Evolutionary conservation across 805 yeast species (phyloP), one percentile per base, ranked within the genome.

Genomic region (Spathaspora arborariae): DNA sequence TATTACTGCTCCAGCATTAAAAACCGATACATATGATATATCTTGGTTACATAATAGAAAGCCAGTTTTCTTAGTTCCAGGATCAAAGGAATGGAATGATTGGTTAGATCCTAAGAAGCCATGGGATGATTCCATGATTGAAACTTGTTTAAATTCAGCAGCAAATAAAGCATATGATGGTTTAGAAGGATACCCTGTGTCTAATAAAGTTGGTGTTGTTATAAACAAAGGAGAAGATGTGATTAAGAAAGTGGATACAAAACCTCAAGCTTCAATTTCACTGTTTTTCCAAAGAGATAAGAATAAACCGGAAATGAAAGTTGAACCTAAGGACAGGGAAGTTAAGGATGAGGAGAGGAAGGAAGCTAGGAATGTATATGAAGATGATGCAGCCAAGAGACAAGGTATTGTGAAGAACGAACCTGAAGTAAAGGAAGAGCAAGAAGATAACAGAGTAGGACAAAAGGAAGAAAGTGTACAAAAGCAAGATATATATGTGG

Each of bases 31-130:
- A 0, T 63, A 73, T 34, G 77, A 77, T 40, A 51, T 90, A 51
- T 63, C 68, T 38, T 84, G 89, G 86, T 62, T 91, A 2, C 97
- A 91, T 60, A 63, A 68, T 1, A 70, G 97, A 20, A 88, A 88
- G 81, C 97, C 97, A 0, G 70, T 85, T 1, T 74, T 88, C 11
- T 46, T 89, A 5, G 74, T 69, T 22, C 87, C 88, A 0, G 81
- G 78, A 0, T 64, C 81, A 0, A 53, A 67, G n/a, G 78, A 74
- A 36, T 81, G 91, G 78, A 59, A 74, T 4, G 55, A 59, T 3
- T 91, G 96, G 96, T 62, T 89, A 30, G 68, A 78, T 45, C 74
- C 80, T 0, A 48, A 52, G 0, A 46, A 51, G 0, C 59, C 61
- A 13, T 75, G 81, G 76, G 55, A 62, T 47, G 63, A 63, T 2